Conservation (phyloP, 306 rosid genomes). For the Cotoneaster glaucophyllus region DNA sequence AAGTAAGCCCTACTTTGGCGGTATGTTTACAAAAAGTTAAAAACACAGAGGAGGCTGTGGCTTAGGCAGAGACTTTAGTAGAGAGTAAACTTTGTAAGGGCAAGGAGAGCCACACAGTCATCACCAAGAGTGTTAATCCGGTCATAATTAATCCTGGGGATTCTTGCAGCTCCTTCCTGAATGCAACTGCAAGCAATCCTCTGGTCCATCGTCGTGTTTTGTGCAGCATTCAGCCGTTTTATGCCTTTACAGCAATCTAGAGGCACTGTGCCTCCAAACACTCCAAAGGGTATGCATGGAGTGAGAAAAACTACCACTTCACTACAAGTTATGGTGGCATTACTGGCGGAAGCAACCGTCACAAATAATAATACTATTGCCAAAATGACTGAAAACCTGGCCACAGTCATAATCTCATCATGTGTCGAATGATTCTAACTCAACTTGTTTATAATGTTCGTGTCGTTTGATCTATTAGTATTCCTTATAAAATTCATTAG, state of each 20-base stretch:
- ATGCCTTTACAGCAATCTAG: conserved; percentile 49
- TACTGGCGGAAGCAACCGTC: not conserved
- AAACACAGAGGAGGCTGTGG: not conserved
- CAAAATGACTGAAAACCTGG: conserved; percentile 1
- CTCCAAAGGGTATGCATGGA: conserved; percentile 57
- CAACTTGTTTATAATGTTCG: too few relatives aligned
- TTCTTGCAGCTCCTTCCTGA: conserved; percentile 27
- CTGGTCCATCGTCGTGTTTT: conserved; percentile 28
- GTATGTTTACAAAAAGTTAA: not conserved
- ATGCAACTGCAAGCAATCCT: conserved; percentile 47
- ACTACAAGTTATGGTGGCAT: conserved; percentile 35
- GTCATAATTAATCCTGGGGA: conserved; percentile 42
- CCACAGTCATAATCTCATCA: not conserved
- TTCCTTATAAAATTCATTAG: too few relatives aligned
- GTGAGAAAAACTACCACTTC: conserved; percentile 34
- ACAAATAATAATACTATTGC: conserved; percentile 18
- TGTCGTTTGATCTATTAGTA: too few relatives aligned
- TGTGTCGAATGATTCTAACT: too few relatives aligned
- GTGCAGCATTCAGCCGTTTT: conserved; percentile 32
- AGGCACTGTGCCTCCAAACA: conserved; percentile 44
- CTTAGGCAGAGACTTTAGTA: conserved; percentile 50
- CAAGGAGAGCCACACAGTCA: conserved; percentile 36
- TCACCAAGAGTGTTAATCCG: conserved; percentile 25
- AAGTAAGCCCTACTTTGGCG: not conserved
- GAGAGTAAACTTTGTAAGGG: conserved; percentile 58